phyloP scores from a whole-genome alignment of 768 basidiomycete genomes.

The Leucocoprinus leucothites region DNA sequence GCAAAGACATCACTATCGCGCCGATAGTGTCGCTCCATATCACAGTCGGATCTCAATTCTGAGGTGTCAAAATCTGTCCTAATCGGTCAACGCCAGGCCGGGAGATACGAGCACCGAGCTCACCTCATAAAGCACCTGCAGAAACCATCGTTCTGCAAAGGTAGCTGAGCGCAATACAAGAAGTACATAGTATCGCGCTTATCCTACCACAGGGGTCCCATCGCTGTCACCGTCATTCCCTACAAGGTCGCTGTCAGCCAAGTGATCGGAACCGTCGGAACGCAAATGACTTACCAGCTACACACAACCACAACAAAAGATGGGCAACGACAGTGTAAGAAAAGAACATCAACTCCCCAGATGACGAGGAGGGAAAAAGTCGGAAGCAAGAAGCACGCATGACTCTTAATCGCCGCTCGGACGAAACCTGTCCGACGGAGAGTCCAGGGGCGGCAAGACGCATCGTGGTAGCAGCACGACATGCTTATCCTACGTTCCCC shows the following conservation, averaged over 20 bases:
- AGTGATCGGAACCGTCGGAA: slow-evolving; percentile 1
- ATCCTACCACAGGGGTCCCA: slow-evolving; percentile 3
- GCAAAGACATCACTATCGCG: neutral
- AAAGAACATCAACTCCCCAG: no score
- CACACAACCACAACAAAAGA: neutral
- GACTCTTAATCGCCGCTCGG: neutral
- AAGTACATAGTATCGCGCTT: neutral
- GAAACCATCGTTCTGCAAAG: neutral
- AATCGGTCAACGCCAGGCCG: neutral
- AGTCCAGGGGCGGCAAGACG: neutral
- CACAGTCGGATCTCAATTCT: neutral
- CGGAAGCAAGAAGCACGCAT: neutral
- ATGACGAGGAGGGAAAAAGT: neutral
- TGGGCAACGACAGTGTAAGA: neutral
- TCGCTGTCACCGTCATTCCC: neutral
- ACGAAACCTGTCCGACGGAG: neutral
- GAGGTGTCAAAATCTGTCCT: neutral
- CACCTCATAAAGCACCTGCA: neutral
- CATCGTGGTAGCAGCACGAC: no score
- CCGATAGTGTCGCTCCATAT: neutral
- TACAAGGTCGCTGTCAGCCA: neutral
- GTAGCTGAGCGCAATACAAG: neutral
- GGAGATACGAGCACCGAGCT: neutral
- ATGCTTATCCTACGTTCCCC: no score
- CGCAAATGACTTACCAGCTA: neutral